Conservation (phyloP, 148 eudicot genomes). For the Spergularia marina region DNA sequence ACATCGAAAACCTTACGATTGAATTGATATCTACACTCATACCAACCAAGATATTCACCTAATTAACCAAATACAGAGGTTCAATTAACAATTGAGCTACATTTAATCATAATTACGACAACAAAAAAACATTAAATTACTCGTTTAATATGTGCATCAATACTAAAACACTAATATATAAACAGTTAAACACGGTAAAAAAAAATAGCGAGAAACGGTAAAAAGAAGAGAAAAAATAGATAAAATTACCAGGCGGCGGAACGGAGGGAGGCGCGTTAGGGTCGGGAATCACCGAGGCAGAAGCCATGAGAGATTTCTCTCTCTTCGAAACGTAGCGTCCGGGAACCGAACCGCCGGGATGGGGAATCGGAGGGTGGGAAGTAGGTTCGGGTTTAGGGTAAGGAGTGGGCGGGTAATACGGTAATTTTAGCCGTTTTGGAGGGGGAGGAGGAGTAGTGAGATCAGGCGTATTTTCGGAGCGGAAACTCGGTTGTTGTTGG, state of each 20-base stretch:
- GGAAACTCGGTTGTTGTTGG: background rate
- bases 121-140: too few relatives aligned
- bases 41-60: background rate
- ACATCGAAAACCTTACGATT: background rate
- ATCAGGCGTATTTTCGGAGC: conserved; percentile 1
- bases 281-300: conserved; percentile 9
- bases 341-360: conserved; percentile 19
- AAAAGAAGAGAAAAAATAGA: background rate
- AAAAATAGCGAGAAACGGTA: background rate
- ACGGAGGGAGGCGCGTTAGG: conserved; percentile 1
- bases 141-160: too few relatives aligned
- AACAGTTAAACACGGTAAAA: too few relatives aligned
- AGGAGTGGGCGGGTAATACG: background rate
- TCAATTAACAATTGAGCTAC: background rate
- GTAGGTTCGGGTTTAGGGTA: background rate
- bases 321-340: conserved; percentile 41
- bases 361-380: conserved; percentile 12
- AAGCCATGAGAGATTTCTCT: conserved; percentile 39
- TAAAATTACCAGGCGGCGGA: conserved; percentile 20
- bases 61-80: background rate
- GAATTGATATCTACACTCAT: background rate
- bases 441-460: conserved; percentile 12
- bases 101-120: too few relatives aligned
- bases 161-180: background rate
- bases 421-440: conserved; percentile 27